Evolutionary conservation across 805 yeast species (phyloP).

Genomic region (Kazachstania martiniae): DNA sequence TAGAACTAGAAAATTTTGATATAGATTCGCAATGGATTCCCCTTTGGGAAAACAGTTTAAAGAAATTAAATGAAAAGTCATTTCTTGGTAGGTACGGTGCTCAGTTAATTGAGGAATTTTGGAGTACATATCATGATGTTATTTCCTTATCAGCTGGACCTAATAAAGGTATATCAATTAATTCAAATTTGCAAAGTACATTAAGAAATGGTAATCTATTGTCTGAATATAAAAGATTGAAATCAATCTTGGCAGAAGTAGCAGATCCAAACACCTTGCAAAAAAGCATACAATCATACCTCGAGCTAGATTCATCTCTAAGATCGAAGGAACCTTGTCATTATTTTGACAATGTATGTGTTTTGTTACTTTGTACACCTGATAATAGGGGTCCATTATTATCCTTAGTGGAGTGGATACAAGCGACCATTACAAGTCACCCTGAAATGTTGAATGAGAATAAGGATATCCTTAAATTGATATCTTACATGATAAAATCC

Average conservation of each 20-base stretch:
- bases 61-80: conserved; percentile 20
- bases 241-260: conserved; percentile 10
- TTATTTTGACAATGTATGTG: conserved; percentile 7
- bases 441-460: conserved; percentile 3
- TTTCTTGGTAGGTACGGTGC: conserved; percentile 25
- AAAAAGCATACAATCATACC: neutral
- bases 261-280: neutral
- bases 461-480: conserved; percentile 5
- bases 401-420: no score
- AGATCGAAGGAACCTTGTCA: conserved; percentile 4
- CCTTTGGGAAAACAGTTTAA: conserved; percentile 22
- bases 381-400: conserved; percentile 11
- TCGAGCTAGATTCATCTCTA: conserved; percentile 9
- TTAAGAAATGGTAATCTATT: conserved; percentile 11
- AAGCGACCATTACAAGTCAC: no score
- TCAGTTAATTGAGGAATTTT: conserved; percentile 24
- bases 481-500: conserved; percentile 5
- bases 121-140: conserved; percentile 21
- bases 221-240: conserved; percentile 11
- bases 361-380: conserved; percentile 6
- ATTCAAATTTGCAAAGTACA: no score
- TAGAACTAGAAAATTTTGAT: conserved; percentile 11
- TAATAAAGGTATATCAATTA: no score
- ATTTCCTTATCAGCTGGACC: conserved; percentile 4
- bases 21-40: conserved; percentile 15